Evolutionary conservation across 345 rosid species (phyloP), one percentile per base, ranked within the genome.

Genomic region (Rhodamnia rubescens): DNA sequence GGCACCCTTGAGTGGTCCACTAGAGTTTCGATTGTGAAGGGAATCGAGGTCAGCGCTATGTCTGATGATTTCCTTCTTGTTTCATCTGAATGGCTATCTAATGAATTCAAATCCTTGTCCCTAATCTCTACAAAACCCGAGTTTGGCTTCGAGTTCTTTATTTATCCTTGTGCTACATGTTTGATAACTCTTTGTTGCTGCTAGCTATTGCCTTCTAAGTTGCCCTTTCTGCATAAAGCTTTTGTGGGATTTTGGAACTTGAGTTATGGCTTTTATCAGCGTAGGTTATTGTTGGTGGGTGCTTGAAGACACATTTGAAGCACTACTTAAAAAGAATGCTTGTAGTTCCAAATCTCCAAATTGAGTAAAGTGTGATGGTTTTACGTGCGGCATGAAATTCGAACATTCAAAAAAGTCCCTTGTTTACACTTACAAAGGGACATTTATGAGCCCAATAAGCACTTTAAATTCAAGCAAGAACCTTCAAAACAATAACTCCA

Each of bases 1-100:
- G 90, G 85, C 75, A 92, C 93, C 86, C 97, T 95, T 58, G 98
- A 97, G 42, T 95, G 99, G 99, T 90, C 98, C 29, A 87, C 96
- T 1, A 92, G 99, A 90, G 93, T 93, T 74, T 93, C 94, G 42
- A 94, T 97, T n/a, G 91, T 95, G 82, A 92, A 92, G 88, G 99
- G 99, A 87, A 93, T 97, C 4, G 98, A 88, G 99, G 99, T 94
- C 83, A 69, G 89, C 61, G 47, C 78, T n/a, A 3, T 18, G 47
- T 18, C 80, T 69, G 47, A 69, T 69, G 5, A 36, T 69, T 69
- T 69, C 80, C 14, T 88, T 74, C 10, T 59, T 51, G 84, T 47
- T 51, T 58, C 52, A 29, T 83, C 11, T n/a, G 15, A 27, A 36
- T 82, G 54, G 55, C 56, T 27, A 26, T 81, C 55, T 81, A 26